phyloP scores from a whole-genome alignment of 306 rosid species.

The Fragaria vesca region DNA sequence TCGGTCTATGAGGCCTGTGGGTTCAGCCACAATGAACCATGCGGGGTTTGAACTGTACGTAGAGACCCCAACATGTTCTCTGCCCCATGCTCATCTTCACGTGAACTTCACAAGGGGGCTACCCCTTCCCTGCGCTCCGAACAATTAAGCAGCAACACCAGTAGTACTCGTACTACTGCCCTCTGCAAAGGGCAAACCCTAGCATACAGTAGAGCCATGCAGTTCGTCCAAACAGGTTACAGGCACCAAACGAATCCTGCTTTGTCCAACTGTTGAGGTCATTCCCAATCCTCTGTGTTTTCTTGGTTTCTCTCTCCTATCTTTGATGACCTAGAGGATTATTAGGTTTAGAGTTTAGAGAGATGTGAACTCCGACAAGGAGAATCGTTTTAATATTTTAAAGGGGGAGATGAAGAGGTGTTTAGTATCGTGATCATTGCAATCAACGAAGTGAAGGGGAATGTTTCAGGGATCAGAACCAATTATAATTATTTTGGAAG shows the following conservation, averaged over 20 bases:
- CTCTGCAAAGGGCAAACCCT: constrained; percentile 2
- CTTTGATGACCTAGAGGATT: not conserved
- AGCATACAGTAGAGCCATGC: not conserved
- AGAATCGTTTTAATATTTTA: constrained; percentile 28
- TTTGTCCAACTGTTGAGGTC: constrained; percentile 30
- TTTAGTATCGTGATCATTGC: constrained; percentile 4
- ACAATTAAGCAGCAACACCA: not conserved
- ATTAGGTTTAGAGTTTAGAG: constrained; percentile 19
- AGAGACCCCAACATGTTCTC: constrained; percentile 7
- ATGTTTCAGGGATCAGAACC: constrained; percentile 37
- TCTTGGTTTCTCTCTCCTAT: constrained; percentile 25
- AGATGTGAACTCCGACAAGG: constrained; percentile 42
- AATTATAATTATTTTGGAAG: constrained; percentile 33
- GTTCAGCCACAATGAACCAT: constrained; percentile 12
- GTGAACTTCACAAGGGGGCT: constrained; percentile 23
- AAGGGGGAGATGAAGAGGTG: constrained; percentile 7
- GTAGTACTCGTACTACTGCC: not conserved
- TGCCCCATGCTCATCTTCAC: constrained; percentile 16
- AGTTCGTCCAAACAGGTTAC: not conserved
- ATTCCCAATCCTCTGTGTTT: not conserved
- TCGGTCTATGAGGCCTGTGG: constrained; percentile 3
- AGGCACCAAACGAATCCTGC: constrained; percentile 37
- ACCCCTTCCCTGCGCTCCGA: not conserved
- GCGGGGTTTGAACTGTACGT: not conserved
- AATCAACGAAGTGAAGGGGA: constrained; percentile 29